Conservation (phyloP, 2,329 filamentous ascomycete species). For the Orbilia blumenaviensis region DNA sequence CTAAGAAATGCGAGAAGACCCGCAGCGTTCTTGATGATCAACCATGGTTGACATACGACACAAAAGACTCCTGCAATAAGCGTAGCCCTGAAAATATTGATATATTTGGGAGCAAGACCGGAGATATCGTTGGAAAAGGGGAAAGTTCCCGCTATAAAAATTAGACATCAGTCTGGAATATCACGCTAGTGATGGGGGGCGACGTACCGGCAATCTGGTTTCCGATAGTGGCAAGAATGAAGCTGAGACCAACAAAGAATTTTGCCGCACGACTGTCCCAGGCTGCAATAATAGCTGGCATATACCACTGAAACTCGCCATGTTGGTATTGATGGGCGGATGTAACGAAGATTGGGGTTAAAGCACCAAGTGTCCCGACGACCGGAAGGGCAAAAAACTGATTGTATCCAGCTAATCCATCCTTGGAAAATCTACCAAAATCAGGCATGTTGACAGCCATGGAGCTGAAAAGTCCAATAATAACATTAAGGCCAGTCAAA, state of each 20-base stretch:
- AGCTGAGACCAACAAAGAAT: conserved; percentile 62
- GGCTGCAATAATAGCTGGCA: conserved; percentile 64
- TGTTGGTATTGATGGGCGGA: conserved; percentile 63
- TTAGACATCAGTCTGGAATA: conserved; percentile 60
- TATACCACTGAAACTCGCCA: conserved; percentile 65
- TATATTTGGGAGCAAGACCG: conserved; percentile 65
- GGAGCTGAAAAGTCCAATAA: conserved; percentile 65
- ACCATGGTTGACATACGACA: conserved; percentile 64
- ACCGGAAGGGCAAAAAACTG: conserved; percentile 65
- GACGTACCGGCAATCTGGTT: conserved; percentile 62
- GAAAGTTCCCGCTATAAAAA: conserved; percentile 67
- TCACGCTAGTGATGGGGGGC: background rate
- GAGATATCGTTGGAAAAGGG: conserved; percentile 68
- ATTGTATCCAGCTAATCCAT: conserved; percentile 61
- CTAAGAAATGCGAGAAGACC: conserved; percentile 62
- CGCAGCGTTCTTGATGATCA: conserved; percentile 62
- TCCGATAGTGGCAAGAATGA: conserved; percentile 63
- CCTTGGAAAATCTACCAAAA: conserved; percentile 63
- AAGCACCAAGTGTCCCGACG: conserved; percentile 64
- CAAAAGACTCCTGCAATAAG: conserved; percentile 63
- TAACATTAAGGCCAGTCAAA: conserved; percentile 63
- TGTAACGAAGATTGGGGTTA: conserved; percentile 65
- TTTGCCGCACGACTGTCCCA: conserved; percentile 63
- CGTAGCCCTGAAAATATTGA: conserved; percentile 66
- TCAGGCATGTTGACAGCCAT: conserved; percentile 66